Evolutionary conservation across 108 stramenopile genomes (phyloP).

Genomic region (Pinguiococcus pyrenoidosus): DNA sequence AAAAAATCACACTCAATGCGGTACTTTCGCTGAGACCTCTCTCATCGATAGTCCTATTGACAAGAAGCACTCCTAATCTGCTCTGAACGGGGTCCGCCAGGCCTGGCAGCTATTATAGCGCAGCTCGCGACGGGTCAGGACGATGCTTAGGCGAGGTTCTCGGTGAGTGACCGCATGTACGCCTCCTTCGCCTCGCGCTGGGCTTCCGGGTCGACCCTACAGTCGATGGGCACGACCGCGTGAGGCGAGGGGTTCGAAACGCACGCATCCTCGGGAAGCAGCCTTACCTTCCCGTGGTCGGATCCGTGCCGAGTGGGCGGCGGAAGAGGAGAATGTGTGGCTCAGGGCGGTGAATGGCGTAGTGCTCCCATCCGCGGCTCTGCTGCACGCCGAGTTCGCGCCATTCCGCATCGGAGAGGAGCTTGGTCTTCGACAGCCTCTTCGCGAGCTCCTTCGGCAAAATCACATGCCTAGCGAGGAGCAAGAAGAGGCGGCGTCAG

Average conservation of each 20-base stretch:
- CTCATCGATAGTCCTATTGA: too few relatives aligned
- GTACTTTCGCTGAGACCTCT: too few relatives aligned
- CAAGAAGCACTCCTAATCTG: too few relatives aligned
- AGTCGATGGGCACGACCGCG: too few relatives aligned
- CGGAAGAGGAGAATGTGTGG: slow-evolving; percentile 97
- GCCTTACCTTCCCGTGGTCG: slow-evolving; percentile 55
- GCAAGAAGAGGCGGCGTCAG: neutral
- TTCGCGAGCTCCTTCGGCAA: slow-evolving; percentile 92
- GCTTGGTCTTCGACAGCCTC: slow-evolving; percentile 76
- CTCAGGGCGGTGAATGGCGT: slow-evolving; percentile 79
- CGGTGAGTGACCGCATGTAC: slow-evolving; percentile 1
- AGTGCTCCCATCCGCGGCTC: slow-evolving; percentile 94
- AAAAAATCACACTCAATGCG: too few relatives aligned
- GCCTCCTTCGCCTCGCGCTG: slow-evolving; percentile 33
- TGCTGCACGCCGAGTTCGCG: slow-evolving; percentile 90
- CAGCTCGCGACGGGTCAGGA: too few relatives aligned
- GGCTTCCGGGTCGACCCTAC: slow-evolving; percentile 23
- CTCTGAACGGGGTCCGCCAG: too few relatives aligned
- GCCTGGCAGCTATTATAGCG: too few relatives aligned
- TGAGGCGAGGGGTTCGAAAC: too few relatives aligned
- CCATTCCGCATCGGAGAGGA: slow-evolving; percentile 90
- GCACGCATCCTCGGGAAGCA: too few relatives aligned
- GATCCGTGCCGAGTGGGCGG: slow-evolving; percentile 91
- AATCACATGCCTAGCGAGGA: slow-evolving; percentile 56
- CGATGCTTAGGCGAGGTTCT: neutral